phyloP scores from a whole-genome alignment of 129 eudicot genomes.

The Artemisia argyi region DNA sequence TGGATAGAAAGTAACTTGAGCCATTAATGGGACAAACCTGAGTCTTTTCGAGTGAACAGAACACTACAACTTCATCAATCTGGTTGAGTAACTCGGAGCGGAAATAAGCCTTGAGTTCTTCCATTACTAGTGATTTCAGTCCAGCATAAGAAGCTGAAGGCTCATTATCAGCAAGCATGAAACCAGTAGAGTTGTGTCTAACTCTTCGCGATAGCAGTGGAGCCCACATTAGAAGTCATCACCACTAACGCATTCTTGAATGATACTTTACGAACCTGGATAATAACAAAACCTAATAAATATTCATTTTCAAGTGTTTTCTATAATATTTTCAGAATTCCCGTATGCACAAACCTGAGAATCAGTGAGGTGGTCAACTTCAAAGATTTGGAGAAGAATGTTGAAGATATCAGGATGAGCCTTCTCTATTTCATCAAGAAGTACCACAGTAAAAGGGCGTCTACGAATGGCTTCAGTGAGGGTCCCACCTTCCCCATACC shows the following conservation, averaged over 20 bases:
- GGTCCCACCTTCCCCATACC: constrained; percentile 18
- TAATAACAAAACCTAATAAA: not conserved
- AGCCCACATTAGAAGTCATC: constrained; percentile 90
- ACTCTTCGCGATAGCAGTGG: constrained; percentile 80
- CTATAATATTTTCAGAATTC: not conserved
- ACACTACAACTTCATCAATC: constrained; percentile 89
- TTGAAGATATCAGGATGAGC: not conserved
- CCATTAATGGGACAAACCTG: constrained; percentile 51
- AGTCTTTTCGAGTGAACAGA: constrained; percentile 78
- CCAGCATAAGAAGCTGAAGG: constrained; percentile 67
- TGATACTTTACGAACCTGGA: constrained; percentile 81
- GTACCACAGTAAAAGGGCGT: not conserved
- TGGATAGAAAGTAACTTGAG: not conserved
- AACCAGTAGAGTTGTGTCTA: constrained; percentile 55
- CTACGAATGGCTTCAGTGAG: not conserved
- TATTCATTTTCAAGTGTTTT: not conserved
- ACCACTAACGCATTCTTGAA: constrained; percentile 83
- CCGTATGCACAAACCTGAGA: constrained; percentile 70
- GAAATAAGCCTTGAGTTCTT: constrained; percentile 74
- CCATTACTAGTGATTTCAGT: constrained; percentile 67
- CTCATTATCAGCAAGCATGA: constrained; percentile 50
- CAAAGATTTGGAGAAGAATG: constrained; percentile 20
- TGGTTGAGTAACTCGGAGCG: constrained; percentile 86
- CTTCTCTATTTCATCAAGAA: not conserved
- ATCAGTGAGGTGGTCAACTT: constrained; percentile 95